A percentile compares a stretch with the other conserved stretches of the same genome.
Conservation (phyloP, 75 land plant species). For the Picea sitchensis region DNA sequence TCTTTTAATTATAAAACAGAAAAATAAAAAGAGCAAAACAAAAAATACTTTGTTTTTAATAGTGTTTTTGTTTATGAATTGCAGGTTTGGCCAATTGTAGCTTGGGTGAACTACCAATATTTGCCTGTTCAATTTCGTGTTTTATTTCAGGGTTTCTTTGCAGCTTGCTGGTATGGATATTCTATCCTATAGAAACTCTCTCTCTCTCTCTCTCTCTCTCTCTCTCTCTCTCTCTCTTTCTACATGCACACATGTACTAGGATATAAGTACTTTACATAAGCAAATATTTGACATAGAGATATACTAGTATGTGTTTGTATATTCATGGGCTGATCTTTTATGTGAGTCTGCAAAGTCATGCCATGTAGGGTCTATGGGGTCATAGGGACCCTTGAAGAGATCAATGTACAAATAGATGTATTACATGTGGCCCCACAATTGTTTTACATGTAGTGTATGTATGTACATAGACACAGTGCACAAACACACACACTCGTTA, state of each 20-base stretch:
- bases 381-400: background rate
- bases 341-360: background rate
- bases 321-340: background rate
- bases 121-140: slow-evolving; percentile 92
- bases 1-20: background rate
- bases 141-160: slow-evolving; percentile 74
- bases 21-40: background rate
- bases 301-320: background rate
- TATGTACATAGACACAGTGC: too few species aligned
- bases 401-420: background rate
- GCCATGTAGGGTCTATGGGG: background rate
- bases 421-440: too few species aligned
- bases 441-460: too few species aligned
- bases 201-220: too few species aligned
- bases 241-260: background rate
- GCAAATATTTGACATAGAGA: background rate
- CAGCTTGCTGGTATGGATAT: slow-evolving; percentile 76
- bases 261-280: background rate
- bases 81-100: slow-evolving; percentile 87
- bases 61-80: slow-evolving; percentile 1
- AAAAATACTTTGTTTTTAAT: background rate
- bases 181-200: background rate
- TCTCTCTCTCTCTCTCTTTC: background rate
- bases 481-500: too few species aligned
- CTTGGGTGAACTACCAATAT: slow-evolving; percentile 75